These are phyloP conservation scores for Aspergillus quadrilineatus DNA, from an alignment of 2,329 filamentous ascomycete species.

Conservation along the genomic window DNA sequence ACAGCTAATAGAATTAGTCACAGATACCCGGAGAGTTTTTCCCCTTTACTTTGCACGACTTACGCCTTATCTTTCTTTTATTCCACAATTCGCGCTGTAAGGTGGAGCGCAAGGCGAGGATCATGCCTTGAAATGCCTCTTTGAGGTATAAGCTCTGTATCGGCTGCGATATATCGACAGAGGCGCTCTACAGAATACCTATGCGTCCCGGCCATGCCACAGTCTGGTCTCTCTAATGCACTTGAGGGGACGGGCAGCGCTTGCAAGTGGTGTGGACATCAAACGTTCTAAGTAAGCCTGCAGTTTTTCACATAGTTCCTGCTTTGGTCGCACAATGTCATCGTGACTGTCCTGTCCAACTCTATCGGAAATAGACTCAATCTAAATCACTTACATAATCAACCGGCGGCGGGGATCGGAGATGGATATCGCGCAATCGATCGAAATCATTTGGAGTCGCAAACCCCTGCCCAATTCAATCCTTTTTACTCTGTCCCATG, in stretches of 20 bases:
- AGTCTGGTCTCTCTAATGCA: slow-evolving; percentile 1
- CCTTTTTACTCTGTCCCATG: background rate
- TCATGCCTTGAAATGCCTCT: slow-evolving; percentile 50
- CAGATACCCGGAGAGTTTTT: slow-evolving; percentile 29
- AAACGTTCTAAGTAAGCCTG: background rate
- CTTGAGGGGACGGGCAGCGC: slow-evolving; percentile 3
- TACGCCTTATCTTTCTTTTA: background rate
- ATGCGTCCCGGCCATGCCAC: slow-evolving; percentile 10
- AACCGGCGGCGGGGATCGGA: background rate
- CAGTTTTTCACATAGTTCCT: background rate
- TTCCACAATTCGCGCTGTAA: slow-evolving; percentile 46
- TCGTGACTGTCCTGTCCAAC: background rate
- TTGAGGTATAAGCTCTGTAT: slow-evolving; percentile 28
- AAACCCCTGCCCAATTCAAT: background rate
- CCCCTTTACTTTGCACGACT: slow-evolving; percentile 11
- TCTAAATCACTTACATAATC: background rate
- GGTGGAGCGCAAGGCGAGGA: slow-evolving; percentile 55
- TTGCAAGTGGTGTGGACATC: slow-evolving; percentile 10
- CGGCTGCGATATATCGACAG: slow-evolving; percentile 51
- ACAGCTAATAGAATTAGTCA: slow-evolving; percentile 11
- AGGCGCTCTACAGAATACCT: background rate
- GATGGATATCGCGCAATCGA: background rate
- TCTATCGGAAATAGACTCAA: background rate
- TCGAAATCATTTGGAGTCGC: background rate
- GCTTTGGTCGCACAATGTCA: background rate